Evolutionary conservation across 148 eudicot species (phyloP), one percentile per base, ranked within the genome.

Genomic region (Chenopodium berlandieri): DNA sequence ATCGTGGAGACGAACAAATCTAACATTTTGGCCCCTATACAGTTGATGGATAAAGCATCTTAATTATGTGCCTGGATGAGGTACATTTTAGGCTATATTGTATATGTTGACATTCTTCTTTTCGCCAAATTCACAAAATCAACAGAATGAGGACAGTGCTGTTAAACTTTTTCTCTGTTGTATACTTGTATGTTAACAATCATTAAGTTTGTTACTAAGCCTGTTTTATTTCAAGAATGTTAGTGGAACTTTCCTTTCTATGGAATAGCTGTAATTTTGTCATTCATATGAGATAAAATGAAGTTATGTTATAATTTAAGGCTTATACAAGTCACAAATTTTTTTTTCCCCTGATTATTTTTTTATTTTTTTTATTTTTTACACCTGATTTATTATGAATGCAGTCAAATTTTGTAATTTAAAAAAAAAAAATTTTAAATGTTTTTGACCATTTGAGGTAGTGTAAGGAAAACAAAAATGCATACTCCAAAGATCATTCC

Each of bases 1-100:
- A 85, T 97, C 46, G 90, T 97, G 6, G 99, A 97, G 89, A 97
- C 99, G 73, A 94, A 95, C 91, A 94, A 94, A 88, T 44, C 98
- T n/a, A 97, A 92, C 80, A 94, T 97, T 66, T 84, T 94, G 47
- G 82, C 94, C 56, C 99, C 97, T 1, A 94, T 97, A 80, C 99
- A 97, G 83, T 85, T 97, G 73, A 90, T 94, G 97, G 99, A 97
- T 82, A 97, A 97, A 82, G 88, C 98, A 1, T 88, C 97, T 50
- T 94, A 85, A 90, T 22, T 37, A 3, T 79, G 74, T 82, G 31
- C 75, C 23, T 47, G 25, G 20, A 50, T 12, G 79, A 72, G 68
- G 80, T 80, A 60, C 67, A 22, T 62, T 34, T 2, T 71, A 74
- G 52, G 86, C 64, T 19, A 46, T 48, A 47, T 7, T 76, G 64